Evolutionary conservation across 2,329 filamentous ascomycete genomes (phyloP).

Genomic region (Ceratocystis lukuohia): DNA sequence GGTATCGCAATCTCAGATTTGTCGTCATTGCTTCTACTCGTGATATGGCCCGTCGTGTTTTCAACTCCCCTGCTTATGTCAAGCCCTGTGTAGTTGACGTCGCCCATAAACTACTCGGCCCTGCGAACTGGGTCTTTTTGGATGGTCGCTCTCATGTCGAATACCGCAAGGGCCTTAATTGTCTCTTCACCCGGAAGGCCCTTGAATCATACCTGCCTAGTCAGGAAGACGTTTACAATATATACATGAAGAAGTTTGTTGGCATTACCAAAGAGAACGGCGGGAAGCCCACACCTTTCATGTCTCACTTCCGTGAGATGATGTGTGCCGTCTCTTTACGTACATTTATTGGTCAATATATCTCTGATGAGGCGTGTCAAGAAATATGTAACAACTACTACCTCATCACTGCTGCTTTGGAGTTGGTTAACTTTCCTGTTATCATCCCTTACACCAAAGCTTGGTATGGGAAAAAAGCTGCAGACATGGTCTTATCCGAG

Average conservation of each 20-base stretch:
- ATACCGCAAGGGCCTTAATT: conserved; percentile 92
- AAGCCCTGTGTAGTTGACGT: conserved; percentile 95
- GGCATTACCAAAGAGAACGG: conserved; percentile 57
- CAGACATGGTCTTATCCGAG: conserved; percentile 80
- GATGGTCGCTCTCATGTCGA: conserved; percentile 92
- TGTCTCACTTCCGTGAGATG: conserved; percentile 82
- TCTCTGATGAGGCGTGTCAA: conserved; percentile 78
- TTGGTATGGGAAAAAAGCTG: conserved; percentile 93
- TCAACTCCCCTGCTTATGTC: conserved; percentile 83
- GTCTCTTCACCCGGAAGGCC: conserved; percentile 81
- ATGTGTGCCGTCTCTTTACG: conserved; percentile 92
- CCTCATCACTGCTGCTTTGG: conserved; percentile 84
- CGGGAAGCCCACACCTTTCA: conserved; percentile 70
- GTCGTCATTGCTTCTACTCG: conserved; percentile 92
- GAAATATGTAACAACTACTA: conserved; percentile 96
- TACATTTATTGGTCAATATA: conserved; percentile 95
- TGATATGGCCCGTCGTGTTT: conserved; percentile 90
- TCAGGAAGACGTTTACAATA: conserved; percentile 82
- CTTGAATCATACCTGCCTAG: conserved; percentile 80
- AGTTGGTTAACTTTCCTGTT: conserved; percentile 96
- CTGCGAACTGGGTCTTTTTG: conserved; percentile 92
- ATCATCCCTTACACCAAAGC: conserved; percentile 91
- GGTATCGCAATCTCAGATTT: conserved; percentile 45
- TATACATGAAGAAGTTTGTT: conserved; percentile 70
- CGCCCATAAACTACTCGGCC: conserved; percentile 82